A percentile compares a stretch with the other conserved stretches of the same genome.
Conservation (phyloP, 441 rosid genomes). For the Aleurites moluccanus region DNA sequence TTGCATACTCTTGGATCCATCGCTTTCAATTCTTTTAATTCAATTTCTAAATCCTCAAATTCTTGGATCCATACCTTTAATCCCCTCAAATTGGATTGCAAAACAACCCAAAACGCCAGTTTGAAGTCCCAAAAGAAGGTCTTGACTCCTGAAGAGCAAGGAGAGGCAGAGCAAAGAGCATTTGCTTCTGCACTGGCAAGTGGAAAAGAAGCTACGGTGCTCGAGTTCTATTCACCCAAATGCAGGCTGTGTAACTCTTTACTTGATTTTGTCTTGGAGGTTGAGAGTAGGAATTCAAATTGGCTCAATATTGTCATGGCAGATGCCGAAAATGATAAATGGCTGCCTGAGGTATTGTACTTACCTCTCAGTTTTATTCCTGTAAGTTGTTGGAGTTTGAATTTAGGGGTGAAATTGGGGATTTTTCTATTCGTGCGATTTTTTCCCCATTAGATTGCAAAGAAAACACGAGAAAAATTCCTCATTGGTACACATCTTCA, state of each 20-base stretch:
- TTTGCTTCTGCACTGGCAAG: conserved; percentile 78
- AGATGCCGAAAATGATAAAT: conserved; percentile 89
- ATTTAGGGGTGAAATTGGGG: not conserved
- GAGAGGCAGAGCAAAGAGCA: conserved; percentile 87
- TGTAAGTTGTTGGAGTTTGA: not conserved
- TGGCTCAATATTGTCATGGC: conserved; percentile 93
- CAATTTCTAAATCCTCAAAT: conserved; percentile 40
- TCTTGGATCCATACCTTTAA: conserved; percentile 34
- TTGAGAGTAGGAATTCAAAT: conserved; percentile 66
- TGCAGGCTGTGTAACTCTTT: conserved; percentile 81
- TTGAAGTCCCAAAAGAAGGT: conserved; percentile 36
- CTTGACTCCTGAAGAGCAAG: conserved; percentile 60
- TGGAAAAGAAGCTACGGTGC: conserved; percentile 68
- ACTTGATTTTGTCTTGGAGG: conserved; percentile 60
- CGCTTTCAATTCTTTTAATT: conserved; percentile 52
- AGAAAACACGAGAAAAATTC: not conserved
- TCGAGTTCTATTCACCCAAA: conserved; percentile 91
- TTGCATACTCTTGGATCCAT: conserved; percentile 62
- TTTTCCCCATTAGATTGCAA: not conserved
- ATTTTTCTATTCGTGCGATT: not conserved
- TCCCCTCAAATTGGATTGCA: conserved; percentile 26
- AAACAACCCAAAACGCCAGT: conserved; percentile 17
- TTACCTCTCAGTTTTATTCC: not conserved
- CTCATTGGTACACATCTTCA: not conserved
- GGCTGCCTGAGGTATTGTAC: conserved; percentile 87